These are phyloP conservation scores for Fusarium humuli DNA, from an alignment of 2,329 filamentous ascomycete genomes.

Conservation along the genomic window DNA sequence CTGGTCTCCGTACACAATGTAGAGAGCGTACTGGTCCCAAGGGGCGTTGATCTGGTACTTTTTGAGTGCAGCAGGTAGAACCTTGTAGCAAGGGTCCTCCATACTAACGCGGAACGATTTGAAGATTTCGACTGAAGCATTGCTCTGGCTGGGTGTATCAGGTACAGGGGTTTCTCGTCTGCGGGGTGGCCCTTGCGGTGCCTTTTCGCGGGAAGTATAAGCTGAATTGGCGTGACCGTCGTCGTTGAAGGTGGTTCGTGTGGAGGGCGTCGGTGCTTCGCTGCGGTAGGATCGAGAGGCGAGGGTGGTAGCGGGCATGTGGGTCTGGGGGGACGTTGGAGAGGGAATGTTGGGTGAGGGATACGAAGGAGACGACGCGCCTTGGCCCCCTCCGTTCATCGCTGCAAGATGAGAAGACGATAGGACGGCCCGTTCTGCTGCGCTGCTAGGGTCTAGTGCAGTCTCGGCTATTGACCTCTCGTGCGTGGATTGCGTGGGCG, in stretches of 20 bases:
- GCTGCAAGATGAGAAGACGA: conserved; percentile 77
- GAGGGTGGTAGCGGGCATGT: conserved; percentile 67
- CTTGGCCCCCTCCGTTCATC: conserved; percentile 73
- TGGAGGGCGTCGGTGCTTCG: conserved; percentile 65
- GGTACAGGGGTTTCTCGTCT: conserved; percentile 71
- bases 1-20: conserved; percentile 99
- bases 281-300: conserved; percentile 70
- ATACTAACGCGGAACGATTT: conserved; percentile 98
- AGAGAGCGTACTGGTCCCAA: conserved; percentile 96
- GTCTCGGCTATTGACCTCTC: conserved; percentile 73
- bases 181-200: conserved; percentile 58
- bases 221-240: conserved; percentile 54
- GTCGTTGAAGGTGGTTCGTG: conserved; percentile 66
- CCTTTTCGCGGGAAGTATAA: conserved; percentile 50
- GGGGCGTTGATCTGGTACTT: conserved; percentile 99
- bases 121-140: conserved; percentile 89
- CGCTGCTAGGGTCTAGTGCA: conserved; percentile 75
- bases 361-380: conserved; percentile 65
- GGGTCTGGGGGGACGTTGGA: conserved; percentile 73
- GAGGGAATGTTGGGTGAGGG: conserved; percentile 76
- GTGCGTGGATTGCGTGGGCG: conserved; percentile 78
- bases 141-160: conserved; percentile 68
- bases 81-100: conserved; percentile 98
- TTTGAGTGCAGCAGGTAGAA: conserved; percentile 92
- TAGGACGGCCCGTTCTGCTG: conserved; percentile 73